Percentiles rank a stretch among this genome's conserved stretches.
Conservation (phyloP, 192 early-diverging fungal genomes). For the Coemansia sp. region DNA sequence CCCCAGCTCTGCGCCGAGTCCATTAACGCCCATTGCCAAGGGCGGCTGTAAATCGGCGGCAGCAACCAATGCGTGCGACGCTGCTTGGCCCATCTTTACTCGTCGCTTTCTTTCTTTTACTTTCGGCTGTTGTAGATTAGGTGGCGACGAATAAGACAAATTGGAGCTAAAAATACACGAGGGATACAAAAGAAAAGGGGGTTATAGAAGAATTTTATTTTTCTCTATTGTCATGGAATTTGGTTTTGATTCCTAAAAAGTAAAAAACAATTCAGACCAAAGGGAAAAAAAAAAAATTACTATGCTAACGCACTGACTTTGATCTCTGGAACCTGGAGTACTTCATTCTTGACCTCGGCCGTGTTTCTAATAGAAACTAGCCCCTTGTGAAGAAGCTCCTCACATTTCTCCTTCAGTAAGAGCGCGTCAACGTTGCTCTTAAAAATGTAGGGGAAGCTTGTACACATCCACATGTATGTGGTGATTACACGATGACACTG, state of each 20-base stretch:
- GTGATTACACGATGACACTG: conserved; percentile 75
- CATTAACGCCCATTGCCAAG: conserved; percentile 46
- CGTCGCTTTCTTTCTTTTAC: background rate
- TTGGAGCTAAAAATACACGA: background rate
- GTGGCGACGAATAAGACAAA: background rate
- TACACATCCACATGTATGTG: conserved; percentile 88
- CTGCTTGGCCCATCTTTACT: conserved; percentile 43
- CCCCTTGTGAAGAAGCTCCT: conserved; percentile 54
- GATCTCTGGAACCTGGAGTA: background rate
- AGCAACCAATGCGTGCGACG: conserved; percentile 51
- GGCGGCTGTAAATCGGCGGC: conserved; percentile 54
- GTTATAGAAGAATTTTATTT: background rate
- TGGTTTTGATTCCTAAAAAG: too few relatives aligned
- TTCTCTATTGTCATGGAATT: too few relatives aligned
- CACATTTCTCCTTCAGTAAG: conserved; percentile 57
- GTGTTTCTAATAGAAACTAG: conserved; percentile 19
- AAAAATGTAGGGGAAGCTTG: conserved; percentile 63
- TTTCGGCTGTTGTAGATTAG: background rate
- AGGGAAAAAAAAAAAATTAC: too few relatives aligned
- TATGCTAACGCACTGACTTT: background rate
- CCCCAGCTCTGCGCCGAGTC: conserved; percentile 48
- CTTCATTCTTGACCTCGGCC: background rate
- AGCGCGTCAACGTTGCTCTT: conserved; percentile 52
- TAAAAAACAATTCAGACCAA: too few relatives aligned
- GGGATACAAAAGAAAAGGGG: background rate